phyloP scores from a whole-genome alignment of 1,284 basidiomycete species.

The Naganishia sp. region DNA sequence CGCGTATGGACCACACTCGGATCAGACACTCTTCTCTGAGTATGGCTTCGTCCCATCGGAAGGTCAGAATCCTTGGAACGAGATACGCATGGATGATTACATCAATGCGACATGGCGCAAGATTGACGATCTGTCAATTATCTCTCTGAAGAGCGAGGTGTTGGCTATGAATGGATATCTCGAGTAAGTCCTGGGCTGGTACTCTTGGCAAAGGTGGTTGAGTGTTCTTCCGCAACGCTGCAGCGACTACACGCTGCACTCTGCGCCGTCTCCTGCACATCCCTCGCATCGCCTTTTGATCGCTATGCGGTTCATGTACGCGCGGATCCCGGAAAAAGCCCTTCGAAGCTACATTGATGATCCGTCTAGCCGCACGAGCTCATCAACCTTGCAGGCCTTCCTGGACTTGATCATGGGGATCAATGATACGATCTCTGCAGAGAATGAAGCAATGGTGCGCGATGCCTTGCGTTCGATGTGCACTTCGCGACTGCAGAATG shows the following conservation, averaged over 20 bases:
- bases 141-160: conserved; percentile 57
- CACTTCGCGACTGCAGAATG: conserved; percentile 25
- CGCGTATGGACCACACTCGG: conserved; percentile 73
- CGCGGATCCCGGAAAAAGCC: conserved; percentile 43
- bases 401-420: conserved; percentile 39
- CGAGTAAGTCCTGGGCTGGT: conserved; percentile 59
- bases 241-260: conserved; percentile 75
- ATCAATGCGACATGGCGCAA: conserved; percentile 56
- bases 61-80: conserved; percentile 54
- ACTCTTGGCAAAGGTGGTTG: conserved; percentile 19
- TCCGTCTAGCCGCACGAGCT: conserved; percentile 28
- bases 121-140: conserved; percentile 52
- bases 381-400: conserved; percentile 15
- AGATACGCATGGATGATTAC: conserved; percentile 65
- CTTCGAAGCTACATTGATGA: conserved; percentile 35
- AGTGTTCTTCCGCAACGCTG: conserved; percentile 6
- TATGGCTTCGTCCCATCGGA: conserved; percentile 70
- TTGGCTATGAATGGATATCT: conserved; percentile 69
- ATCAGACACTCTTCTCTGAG: conserved; percentile 72
- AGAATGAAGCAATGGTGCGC: conserved; percentile 9
- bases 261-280: conserved; percentile 61
- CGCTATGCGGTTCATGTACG: conserved; percentile 66
- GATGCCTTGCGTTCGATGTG: conserved; percentile 4
- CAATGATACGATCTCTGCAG: conserved; percentile 35
- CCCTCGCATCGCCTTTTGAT: conserved; percentile 74